Evolutionary conservation across 306 rosid species (phyloP), one percentile per base, ranked within the genome.

Genomic region (Cucurbita moschata): DNA sequence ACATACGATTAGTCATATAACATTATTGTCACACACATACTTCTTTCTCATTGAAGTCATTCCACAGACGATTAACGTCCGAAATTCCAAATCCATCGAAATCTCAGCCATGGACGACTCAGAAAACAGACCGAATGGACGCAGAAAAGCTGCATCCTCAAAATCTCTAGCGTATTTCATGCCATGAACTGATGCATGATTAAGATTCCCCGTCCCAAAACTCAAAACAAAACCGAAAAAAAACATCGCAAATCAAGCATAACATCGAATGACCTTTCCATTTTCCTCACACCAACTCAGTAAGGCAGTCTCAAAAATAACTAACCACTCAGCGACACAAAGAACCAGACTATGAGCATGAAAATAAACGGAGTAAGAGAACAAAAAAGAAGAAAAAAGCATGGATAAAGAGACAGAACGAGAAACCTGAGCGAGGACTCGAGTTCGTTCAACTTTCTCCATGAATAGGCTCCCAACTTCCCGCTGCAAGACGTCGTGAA

Each of bases 401-500:
- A 53, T 37, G 62, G 0, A 23, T 10, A 73, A n/a, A 71, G 43
- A 46, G 7, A 1, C 10, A 54, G 58, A 58, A 10, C 8, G 59
- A 35, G 55, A 69, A 43, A 90, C 98, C 96, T 90, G 93, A 65
- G 98, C 91, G 44, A 93, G 96, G 42, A 86, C 84, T 42, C 96
- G 88, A 73, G 79, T 83, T 76, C 94, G 77, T 39, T 93, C 96
- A 10, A 93, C 77, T 47, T 88, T 90, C 64, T 88, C 96, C 76
- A 83, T 81, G 66, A 88, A 70, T 8, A 54, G 57, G 73, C 66
- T 73, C 10, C 94, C 92, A 73, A 88, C 96, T 75, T 93, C 96
- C 21, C 97, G 83, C 64, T 88, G 96, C 47, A 93, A 77, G 74
- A 93, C 89, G 53, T 93, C 98, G 5, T 87, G 81, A 55, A 93